Evolutionary conservation across 2,329 filamentous ascomycete species (phyloP).

Genomic region (Amauroascus niger): DNA sequence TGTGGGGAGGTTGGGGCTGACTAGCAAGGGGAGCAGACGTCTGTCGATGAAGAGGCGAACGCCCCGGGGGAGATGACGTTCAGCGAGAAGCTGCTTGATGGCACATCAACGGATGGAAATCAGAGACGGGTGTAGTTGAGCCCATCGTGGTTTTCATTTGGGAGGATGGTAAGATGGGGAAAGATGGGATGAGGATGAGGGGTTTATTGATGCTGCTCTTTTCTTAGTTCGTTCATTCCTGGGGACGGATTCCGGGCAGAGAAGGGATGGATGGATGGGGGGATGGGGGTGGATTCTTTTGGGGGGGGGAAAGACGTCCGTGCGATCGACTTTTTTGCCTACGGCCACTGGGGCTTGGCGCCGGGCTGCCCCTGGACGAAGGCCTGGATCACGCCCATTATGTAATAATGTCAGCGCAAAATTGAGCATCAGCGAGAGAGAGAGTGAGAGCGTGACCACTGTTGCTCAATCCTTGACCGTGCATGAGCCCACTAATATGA

Average conservation of each 20-base stretch:
- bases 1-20: background rate
- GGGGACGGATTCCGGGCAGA: no score
- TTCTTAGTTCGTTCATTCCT: no score
- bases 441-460: background rate
- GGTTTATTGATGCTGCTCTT: background rate
- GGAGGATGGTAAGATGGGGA: background rate
- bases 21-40: background rate
- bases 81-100: background rate
- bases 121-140: background rate
- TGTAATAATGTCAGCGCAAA: background rate
- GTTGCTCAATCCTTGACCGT: background rate
- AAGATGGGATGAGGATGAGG: background rate
- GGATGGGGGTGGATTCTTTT: no score
- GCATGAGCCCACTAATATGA: no score
- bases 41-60: background rate
- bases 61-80: no score
- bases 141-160: background rate
- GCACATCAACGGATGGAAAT: background rate
- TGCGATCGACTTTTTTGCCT: background rate
- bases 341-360: background rate
- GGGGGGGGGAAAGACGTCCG: no score
- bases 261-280: no score
- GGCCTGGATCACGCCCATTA: background rate
- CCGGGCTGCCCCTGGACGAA: background rate
- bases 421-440: background rate